Base-by-base conservation (phyloP, 768 basidiomycete species). In the Grammothele lineata region DNA sequence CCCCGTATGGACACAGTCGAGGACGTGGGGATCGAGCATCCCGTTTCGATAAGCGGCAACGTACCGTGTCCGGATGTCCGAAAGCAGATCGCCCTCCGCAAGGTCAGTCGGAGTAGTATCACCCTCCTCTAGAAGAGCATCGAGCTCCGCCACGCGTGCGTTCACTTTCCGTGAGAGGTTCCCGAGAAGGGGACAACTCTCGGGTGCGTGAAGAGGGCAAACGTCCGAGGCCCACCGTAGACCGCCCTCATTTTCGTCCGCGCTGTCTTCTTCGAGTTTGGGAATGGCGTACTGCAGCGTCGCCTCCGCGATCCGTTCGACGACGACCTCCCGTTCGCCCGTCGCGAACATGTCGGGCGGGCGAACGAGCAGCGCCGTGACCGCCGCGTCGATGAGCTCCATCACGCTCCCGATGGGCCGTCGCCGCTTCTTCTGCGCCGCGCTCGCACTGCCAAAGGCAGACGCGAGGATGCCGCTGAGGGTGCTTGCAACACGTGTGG, bases 281-380 rank as follows among this genome's bases (percentile, higher is more conserved):
- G 84, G 80, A 26, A 92, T 80, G 14, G 86, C 82, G 58, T 91
- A 91, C 60, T 87, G 83, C 21, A 92, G 68, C 1, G 88, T 81
- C 15, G 84, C 80, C 53, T 83, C 80, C 7, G 85, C 86, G 15
- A 89, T 76, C 39, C 76, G 74, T 41, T 90, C 84, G 24, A 84
- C 71, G 35, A 87, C 76, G 11, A 57, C 63, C 38, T 83, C 83
- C 22, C 81, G 66, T 63, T 91, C 87, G n/a, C 79, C 80, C 0
- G 78, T 65, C 9, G 75, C 72, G 59, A 85, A 65, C 45, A 48
- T 60, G 3, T 71, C 70, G 14, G 73, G 62, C 8, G 67, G 60
- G 3, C 76, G 72, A 48, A 82, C 69, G 3, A 87, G 66, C 5
- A 90, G 70, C 1, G 76, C 66, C 41, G 76, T 75, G 17, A 87